Evolutionary conservation across 768 basidiomycete species (phyloP).

Genomic region (Rhodotorula toruloides): DNA sequence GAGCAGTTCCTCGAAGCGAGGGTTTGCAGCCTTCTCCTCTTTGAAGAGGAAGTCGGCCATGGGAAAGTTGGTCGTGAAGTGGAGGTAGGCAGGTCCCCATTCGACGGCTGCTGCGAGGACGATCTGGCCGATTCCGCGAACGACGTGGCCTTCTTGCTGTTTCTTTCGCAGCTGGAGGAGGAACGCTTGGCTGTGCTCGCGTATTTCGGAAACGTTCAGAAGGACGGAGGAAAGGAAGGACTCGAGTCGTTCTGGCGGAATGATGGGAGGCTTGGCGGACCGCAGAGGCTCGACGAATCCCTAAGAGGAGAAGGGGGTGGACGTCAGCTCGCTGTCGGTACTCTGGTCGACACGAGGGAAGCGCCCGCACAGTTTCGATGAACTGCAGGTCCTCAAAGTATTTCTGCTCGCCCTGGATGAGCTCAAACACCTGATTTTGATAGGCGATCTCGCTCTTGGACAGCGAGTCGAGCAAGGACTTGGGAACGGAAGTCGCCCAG

Average conservation of each 20-base stretch:
- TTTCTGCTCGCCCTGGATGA: conserved; percentile 81
- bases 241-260: conserved; percentile 57
- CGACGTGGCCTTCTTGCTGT: conserved; percentile 76
- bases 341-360: too few species aligned
- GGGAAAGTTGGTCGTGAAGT: conserved; percentile 56
- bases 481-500: conserved; percentile 74
- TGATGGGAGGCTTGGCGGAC: conserved; percentile 67
- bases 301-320: conserved; percentile 49
- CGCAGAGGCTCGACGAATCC: conserved; percentile 73
- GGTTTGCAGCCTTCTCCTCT: conserved; percentile 75
- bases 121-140: conserved; percentile 79
- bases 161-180: conserved; percentile 79
- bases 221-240: conserved; percentile 87
- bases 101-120: conserved; percentile 80
- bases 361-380: conserved; percentile 65
- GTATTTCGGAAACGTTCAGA: conserved; percentile 78
- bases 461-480: conserved; percentile 64
- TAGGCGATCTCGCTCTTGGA: conserved; percentile 66
- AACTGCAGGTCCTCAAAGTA: conserved; percentile 81
- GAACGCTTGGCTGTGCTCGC: conserved; percentile 73
- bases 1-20: conserved; percentile 74
- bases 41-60: conserved; percentile 79
- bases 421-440: conserved; percentile 63
- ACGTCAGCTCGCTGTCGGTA: too few species aligned
- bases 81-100: conserved; percentile 78